phyloP scores from a whole-genome alignment of 148 eudicot species.

The Chenopodium suecicum region DNA sequence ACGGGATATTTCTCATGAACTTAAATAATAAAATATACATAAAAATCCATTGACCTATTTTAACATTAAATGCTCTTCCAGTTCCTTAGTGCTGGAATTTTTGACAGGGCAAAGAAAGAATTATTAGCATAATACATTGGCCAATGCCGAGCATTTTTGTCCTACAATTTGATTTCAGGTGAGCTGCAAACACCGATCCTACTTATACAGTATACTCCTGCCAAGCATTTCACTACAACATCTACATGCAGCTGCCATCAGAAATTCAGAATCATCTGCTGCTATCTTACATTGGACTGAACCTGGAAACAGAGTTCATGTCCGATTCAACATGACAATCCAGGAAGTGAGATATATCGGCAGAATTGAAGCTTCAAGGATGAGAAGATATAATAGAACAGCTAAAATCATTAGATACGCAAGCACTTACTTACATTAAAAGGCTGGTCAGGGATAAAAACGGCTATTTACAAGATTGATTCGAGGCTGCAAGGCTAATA shows the following conservation, averaged over 20 bases:
- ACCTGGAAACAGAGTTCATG: slow-evolving; percentile 2
- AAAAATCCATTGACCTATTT: too few relatives aligned
- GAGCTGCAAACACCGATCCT: neutral
- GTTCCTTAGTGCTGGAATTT: too few relatives aligned
- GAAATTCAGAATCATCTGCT: slow-evolving; percentile 4
- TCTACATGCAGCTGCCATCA: neutral
- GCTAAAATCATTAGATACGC: slow-evolving; percentile 23
- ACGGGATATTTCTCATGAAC: too few relatives aligned
- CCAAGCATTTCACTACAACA: neutral
- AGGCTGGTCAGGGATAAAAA: slow-evolving; percentile 27
- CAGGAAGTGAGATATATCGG: neutral
- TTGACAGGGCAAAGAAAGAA: too few relatives aligned
- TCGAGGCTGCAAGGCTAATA: slow-evolving; percentile 21
- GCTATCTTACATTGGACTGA: slow-evolving; percentile 2
- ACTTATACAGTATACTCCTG: neutral
- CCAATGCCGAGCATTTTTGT: neutral
- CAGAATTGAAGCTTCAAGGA: neutral
- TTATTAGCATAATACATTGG: too few relatives aligned
- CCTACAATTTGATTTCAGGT: neutral
- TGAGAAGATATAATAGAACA: neutral
- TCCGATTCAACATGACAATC: neutral
- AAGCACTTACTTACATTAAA: slow-evolving; percentile 48
- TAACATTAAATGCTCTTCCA: too few relatives aligned
- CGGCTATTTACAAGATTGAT: slow-evolving; percentile 38
- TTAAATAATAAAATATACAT: too few relatives aligned